Evolutionary conservation across 1,284 basidiomycete species (phyloP).

Genomic region (Cutaneotrichosporon sp.): DNA sequence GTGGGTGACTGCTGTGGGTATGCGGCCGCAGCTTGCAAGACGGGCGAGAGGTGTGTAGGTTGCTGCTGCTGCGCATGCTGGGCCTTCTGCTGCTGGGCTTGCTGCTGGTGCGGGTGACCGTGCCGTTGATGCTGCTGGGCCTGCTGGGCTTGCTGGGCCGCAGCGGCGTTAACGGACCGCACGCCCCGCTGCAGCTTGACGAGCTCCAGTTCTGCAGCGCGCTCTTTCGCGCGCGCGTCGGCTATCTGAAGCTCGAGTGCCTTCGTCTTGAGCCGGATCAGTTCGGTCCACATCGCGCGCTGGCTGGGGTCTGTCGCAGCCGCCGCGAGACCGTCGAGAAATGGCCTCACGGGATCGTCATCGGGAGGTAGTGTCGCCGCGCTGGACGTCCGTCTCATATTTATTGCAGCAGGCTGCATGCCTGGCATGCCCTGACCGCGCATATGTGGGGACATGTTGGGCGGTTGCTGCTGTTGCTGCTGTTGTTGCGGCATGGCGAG

Average conservation of each 20-base stretch:
- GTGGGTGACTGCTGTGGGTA: too few relatives aligned
- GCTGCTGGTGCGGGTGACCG: neutral
- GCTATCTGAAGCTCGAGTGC: conserved; percentile 46
- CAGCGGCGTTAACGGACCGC: neutral
- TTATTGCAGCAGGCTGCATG: neutral
- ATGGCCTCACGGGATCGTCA: conserved; percentile 16
- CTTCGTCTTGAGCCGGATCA: conserved; percentile 36
- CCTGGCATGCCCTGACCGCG: neutral
- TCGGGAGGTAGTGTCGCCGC: neutral
- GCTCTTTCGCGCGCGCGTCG: conserved; percentile 38
- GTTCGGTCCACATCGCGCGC: conserved; percentile 38
- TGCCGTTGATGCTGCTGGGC: neutral
- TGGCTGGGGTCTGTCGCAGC: conserved; percentile 24
- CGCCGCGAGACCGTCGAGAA: conserved; percentile 17
- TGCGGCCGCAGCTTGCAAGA: too few relatives aligned
- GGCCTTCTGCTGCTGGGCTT: neutral
- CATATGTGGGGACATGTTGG: neutral
- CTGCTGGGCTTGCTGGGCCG: neutral
- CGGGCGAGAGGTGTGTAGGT: too few relatives aligned
- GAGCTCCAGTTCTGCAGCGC: conserved; percentile 41
- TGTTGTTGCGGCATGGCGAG: conserved; percentile 3
- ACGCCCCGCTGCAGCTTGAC: conserved; percentile 23
- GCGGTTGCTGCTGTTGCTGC: conserved; percentile 3
- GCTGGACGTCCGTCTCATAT: neutral
- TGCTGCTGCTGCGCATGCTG: neutral